Conservation (phyloP, 495 filamentous ascomycete genomes). For the Chaetomium tenue region DNA sequence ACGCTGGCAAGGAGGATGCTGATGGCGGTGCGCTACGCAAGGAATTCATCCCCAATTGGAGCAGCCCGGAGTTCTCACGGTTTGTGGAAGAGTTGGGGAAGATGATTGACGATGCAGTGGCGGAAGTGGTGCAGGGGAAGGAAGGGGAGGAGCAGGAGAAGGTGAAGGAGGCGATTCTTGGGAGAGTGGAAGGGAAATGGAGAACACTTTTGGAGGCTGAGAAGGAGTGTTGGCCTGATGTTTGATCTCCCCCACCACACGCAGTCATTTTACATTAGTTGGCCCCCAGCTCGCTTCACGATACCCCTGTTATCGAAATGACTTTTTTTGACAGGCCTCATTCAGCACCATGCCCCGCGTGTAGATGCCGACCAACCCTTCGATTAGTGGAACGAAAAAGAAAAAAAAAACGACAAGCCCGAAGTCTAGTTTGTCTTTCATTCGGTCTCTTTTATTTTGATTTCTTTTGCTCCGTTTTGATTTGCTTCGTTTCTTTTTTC, state of each 20-base stretch:
- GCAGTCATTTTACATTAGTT: too few species aligned
- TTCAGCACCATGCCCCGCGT: too few species aligned
- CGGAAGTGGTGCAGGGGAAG: constrained; percentile 21
- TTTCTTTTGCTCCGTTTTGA: too few species aligned
- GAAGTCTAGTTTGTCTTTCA: too few species aligned
- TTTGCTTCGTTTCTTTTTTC: too few species aligned
- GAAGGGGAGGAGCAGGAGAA: constrained; percentile 20
- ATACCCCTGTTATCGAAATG: too few species aligned
- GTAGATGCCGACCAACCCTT: too few species aligned
- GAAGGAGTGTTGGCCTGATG: constrained; percentile 38
- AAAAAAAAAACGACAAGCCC: too few species aligned
- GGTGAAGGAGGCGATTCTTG: constrained; percentile 29
- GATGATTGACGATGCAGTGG: constrained; percentile 35
- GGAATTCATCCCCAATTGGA: constrained; percentile 68
- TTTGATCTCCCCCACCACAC: constrained; percentile 10
- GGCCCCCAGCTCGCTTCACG: too few species aligned
- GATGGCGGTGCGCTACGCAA: constrained; percentile 62
- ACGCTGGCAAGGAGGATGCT: constrained; percentile 38
- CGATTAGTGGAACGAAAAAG: too few species aligned
- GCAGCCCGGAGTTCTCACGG: constrained; percentile 54
- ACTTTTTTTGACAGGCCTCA: too few species aligned
- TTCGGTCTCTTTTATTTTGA: too few species aligned
- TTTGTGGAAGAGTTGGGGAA: constrained; percentile 50
- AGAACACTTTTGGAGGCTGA: constrained; percentile 38
- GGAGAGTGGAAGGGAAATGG: constrained; percentile 36